Percentiles rank a stretch among this genome's conserved stretches.
phyloP scores from a whole-genome alignment of 1,284 basidiomycete species.

The Rhizoctonia solani region DNA sequence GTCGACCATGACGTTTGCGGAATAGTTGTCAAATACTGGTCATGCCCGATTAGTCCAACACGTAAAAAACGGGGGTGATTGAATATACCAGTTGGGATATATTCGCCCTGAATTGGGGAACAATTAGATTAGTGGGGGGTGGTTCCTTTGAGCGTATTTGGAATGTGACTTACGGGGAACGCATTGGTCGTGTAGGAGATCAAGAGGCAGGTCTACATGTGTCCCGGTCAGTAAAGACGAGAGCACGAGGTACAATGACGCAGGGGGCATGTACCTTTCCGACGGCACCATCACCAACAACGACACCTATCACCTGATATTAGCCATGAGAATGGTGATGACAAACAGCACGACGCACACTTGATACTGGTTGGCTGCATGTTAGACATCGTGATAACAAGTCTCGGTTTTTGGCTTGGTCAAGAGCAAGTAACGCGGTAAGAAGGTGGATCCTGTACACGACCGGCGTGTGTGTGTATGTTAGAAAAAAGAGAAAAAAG shows the following conservation, averaged over 20 bases:
- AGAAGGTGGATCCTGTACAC: too few relatives aligned
- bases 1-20: conserved; percentile 96
- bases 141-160: too few relatives aligned
- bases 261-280: too few relatives aligned
- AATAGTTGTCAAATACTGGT: conserved; percentile 92
- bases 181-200: conserved; percentile 98
- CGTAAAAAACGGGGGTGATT: conserved; percentile 2
- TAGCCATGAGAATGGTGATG: not conserved
- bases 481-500: too few relatives aligned
- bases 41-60: not conserved
- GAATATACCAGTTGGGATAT: conserved; percentile 89
- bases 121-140: too few relatives aligned
- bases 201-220: conserved; percentile 83
- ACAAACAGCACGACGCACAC: not conserved
- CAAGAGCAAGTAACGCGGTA: too few relatives aligned
- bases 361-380: conserved; percentile 32
- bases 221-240: not conserved
- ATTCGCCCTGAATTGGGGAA: conserved; percentile 81
- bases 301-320: conserved; percentile 72
- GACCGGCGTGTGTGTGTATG: too few relatives aligned
- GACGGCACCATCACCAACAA: conserved; percentile 99
- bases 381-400: conserved; percentile 23
- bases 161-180: conserved; percentile 71
- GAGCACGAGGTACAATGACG: conserved; percentile 46
- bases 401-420: conserved; percentile 8